Base-by-base conservation (phyloP, 2,329 filamentous ascomycete species). In the Fusarium sp. region DNA sequence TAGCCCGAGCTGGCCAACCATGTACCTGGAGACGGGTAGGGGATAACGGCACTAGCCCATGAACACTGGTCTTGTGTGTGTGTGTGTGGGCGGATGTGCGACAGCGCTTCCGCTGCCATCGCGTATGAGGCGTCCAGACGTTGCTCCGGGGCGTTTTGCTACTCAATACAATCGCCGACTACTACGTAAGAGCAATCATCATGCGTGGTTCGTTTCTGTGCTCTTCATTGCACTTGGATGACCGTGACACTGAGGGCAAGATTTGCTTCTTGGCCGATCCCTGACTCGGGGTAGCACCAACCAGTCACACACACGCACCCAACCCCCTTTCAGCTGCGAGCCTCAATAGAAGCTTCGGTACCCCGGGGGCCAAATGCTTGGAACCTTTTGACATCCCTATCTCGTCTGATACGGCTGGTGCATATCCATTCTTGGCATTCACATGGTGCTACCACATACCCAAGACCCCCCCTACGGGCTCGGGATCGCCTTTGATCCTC, bases 341-440 rank as follows among this genome's bases (percentile, higher is more conserved):
- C 61, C 61, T 63, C 61, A 40, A 63, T 63, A 35, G 61, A 63
- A 56, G 45, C 37, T 64, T 58, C 62, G 45, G 20, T 64, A 47
- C 62, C 17, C 37, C 45, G 10, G 35, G 15, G 15, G 14, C 47
- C 17, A 20, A 12, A 32, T 15, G n/a, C n/a, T 8, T 27, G 33
- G 32, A 32, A 37, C 38, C 50, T 35, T 59, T 59, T 58, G 50
- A 17, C 35, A 35, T 56, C 58, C 56, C 38, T 47, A 56, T 66
- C 66, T 59, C 25, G 63, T 52, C 54, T 60, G 65, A 68, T 67
- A 67, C 65, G 22, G 59, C 35, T 37, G 35, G 22, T 66, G 61
- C 65, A 66, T 70, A 72, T 74, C 65, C 50, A n/a, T 52, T 70
- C 72, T 74, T 74, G 72, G 72, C 72, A 70, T 45, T 58, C 68